Evolutionary conservation across 2,329 filamentous ascomycete genomes (phyloP).

Genomic region (Hypoxylon sp.): DNA sequence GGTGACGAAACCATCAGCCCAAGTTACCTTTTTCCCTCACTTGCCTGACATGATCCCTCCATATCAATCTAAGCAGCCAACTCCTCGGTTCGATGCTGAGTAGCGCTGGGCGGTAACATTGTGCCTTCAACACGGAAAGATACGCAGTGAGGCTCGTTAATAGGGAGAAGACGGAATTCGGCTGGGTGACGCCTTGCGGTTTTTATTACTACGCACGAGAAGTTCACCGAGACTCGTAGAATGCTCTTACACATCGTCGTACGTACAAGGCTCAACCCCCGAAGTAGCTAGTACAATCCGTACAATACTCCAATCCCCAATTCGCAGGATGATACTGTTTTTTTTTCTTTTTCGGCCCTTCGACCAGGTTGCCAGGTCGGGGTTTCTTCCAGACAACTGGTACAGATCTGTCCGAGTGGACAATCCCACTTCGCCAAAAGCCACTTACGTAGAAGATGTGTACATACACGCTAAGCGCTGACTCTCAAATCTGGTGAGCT

Average conservation of each 20-base stretch:
- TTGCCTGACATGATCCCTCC: conserved; percentile 29
- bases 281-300: conserved; percentile 12
- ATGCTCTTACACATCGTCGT: background rate
- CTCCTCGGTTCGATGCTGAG: conserved; percentile 24
- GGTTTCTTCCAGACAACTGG: conserved; percentile 30
- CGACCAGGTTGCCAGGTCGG: conserved; percentile 14
- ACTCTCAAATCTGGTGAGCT: background rate
- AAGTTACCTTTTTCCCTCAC: conserved; percentile 17
- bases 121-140: conserved; percentile 27
- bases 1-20: conserved; percentile 27
- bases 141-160: conserved; percentile 36
- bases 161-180: conserved; percentile 10
- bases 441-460: conserved; percentile 31
- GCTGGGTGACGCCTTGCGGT: conserved; percentile 10
- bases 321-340: conserved; percentile 5
- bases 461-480: background rate
- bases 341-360: no score
- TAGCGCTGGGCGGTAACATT: conserved; percentile 34
- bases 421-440: conserved; percentile 26
- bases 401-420: conserved; percentile 34
- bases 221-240: conserved; percentile 10
- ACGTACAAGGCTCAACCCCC: conserved; percentile 4
- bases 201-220: conserved; percentile 19
- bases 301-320: conserved; percentile 6
- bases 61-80: conserved; percentile 26